phyloP scores from a whole-genome alignment of 768 basidiomycete species.

The Omphalotus guepiniiformis region DNA sequence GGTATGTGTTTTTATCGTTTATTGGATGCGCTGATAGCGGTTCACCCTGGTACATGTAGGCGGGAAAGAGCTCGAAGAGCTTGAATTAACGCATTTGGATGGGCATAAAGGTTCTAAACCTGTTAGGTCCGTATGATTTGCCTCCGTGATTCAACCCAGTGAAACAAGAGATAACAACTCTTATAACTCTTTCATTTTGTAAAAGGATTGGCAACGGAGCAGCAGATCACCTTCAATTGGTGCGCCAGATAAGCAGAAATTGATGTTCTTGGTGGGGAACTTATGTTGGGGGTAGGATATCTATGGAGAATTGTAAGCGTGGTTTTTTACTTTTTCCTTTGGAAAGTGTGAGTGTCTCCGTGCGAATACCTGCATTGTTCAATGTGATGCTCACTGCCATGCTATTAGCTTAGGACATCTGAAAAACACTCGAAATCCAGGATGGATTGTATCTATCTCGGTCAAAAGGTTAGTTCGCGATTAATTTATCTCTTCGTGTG shows the following conservation, averaged over 20 bases:
- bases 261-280: neutral
- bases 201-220: slow-evolving; percentile 90
- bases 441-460: slow-evolving; percentile 95
- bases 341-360: no score
- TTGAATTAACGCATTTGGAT: slow-evolving; percentile 82
- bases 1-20: slow-evolving; percentile 33
- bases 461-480: slow-evolving; percentile 66
- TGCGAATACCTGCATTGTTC: no score
- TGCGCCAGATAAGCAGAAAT: slow-evolving; percentile 21
- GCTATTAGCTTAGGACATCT: no score
- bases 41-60: slow-evolving; percentile 31
- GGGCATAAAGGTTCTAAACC: slow-evolving; percentile 85
- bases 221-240: slow-evolving; percentile 87
- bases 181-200: neutral
- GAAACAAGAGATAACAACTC: no score
- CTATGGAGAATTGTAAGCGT: slow-evolving; percentile 84
- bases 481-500: no score
- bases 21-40: neutral
- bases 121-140: slow-evolving; percentile 44
- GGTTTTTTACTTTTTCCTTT: neutral
- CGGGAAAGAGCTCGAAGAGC: slow-evolving; percentile 76
- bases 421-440: slow-evolving; percentile 32
- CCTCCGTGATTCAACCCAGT: neutral
- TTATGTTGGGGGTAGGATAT: slow-evolving; percentile 64
- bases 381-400: no score